phyloP scores from a whole-genome alignment of 768 basidiomycete species.

The Tricholoma sp. region DNA sequence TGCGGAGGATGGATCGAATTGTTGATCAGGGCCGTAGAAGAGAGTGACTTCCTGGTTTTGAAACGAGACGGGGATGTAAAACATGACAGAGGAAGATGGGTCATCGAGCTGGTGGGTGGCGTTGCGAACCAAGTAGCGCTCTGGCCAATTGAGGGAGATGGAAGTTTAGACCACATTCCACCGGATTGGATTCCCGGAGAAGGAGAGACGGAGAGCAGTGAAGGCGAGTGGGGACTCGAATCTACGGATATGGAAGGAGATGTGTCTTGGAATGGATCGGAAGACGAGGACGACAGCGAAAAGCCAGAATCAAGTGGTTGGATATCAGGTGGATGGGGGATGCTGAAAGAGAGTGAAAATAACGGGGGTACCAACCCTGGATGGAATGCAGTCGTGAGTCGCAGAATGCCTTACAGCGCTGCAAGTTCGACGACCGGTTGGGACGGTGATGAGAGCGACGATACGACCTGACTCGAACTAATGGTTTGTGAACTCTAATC shows the following conservation, averaged over 20 bases:
- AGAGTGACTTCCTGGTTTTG: conserved; percentile 33
- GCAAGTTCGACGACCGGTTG: conserved; percentile 35
- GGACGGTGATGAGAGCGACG: conserved; percentile 42
- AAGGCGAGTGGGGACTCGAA: conserved; percentile 21
- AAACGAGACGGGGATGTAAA: conserved; percentile 30
- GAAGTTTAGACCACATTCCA: conserved; percentile 37
- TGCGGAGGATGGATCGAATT: conserved; percentile 64
- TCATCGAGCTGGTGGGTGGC: conserved; percentile 40
- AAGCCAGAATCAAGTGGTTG: conserved; percentile 15
- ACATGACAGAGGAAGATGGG: conserved; percentile 33
- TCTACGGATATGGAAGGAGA: conserved; percentile 39
- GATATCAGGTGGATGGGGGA: conserved; percentile 5
- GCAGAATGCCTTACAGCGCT: conserved; percentile 20
- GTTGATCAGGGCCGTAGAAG: conserved; percentile 42
- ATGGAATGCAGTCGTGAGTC: conserved; percentile 3
- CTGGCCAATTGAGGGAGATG: conserved; percentile 27
- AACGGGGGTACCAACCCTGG: conserved; percentile 2
- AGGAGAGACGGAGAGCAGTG: conserved; percentile 21
- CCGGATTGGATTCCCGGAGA: conserved; percentile 42
- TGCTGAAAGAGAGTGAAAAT: background rate
- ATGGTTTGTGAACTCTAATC: background rate
- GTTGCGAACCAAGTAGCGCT: conserved; percentile 21
- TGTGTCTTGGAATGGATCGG: conserved; percentile 36
- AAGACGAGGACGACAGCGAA: conserved; percentile 26
- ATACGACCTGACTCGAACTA: conserved; percentile 23